Percentiles rank a stretch among this genome's conserved stretches.
Conservation (phyloP, 1,284 basidiomycete genomes). For the Cutaneotrichosporon sp. region DNA sequence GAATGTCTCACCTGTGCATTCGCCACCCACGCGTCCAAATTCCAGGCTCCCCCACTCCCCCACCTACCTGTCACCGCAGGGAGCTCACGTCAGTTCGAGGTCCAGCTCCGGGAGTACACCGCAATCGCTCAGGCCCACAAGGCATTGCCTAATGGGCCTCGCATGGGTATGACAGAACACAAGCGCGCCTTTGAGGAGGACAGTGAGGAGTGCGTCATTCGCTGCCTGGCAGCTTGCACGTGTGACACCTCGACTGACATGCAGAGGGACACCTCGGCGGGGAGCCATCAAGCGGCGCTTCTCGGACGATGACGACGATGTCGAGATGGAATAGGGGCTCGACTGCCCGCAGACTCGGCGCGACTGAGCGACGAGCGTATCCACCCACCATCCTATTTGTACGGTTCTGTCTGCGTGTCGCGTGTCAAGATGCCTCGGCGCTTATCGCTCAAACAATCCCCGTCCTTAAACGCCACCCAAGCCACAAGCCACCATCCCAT, state of each 20-base stretch:
- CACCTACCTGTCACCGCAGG: background rate
- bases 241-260: background rate
- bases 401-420: too few species aligned
- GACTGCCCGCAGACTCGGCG: background rate
- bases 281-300: conserved; percentile 1
- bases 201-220: background rate
- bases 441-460: background rate
- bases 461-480: background rate
- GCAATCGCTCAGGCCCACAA: conserved; percentile 63
- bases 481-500: background rate
- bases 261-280: background rate
- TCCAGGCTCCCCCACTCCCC: background rate
- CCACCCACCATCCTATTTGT: too few species aligned
- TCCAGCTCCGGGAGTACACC: conserved; percentile 89
- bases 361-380: background rate
- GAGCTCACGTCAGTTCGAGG: conserved; percentile 64
- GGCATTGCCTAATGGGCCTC: conserved; percentile 19
- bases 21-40: too few species aligned
- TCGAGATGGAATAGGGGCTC: background rate
- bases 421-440: background rate
- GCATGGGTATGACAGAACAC: conserved; percentile 10
- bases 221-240: too few species aligned
- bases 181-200: conserved; percentile 26
- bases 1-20: too few species aligned
- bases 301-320: conserved; percentile 8